These are phyloP conservation scores for Scalesia atractyloides DNA, from an alignment of 129 eudicot genomes.

Conservation along the genomic window DNA sequence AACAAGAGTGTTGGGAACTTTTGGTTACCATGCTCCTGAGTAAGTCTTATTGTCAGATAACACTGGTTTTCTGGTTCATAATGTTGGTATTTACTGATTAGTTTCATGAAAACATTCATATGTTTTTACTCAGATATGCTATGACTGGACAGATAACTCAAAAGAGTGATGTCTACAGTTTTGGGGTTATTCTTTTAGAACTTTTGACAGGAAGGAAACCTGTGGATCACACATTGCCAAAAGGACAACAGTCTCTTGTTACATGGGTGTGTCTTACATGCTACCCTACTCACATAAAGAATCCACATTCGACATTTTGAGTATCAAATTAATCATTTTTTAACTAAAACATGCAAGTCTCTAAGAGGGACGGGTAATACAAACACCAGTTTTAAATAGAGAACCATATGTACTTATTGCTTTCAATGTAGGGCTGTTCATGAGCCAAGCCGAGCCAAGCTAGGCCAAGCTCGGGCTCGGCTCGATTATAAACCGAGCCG, in stretches of 20 bases:
- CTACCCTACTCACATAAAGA: background rate
- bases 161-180: constrained; percentile 57
- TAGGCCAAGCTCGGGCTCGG: too few species aligned
- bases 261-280: constrained; percentile 58
- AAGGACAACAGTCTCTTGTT: constrained; percentile 85
- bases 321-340: background rate
- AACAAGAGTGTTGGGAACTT: constrained; percentile 48
- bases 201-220: constrained; percentile 50
- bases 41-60: constrained; percentile 20
- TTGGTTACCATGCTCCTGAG: constrained; percentile 54
- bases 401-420: too few species aligned
- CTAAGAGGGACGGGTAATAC: too few species aligned
- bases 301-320: background rate
- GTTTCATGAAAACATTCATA: constrained; percentile 9
- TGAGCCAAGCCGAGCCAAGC: too few species aligned
- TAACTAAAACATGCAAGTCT: background rate
- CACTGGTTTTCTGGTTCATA: background rate
- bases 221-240: constrained; percentile 85
- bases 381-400: too few species aligned
- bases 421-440: too few species aligned
- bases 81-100: background rate
- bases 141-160: constrained; percentile 45
- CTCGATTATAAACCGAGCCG: too few species aligned
- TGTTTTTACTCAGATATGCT: constrained; percentile 35
- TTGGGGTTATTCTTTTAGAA: constrained; percentile 54